Base-by-base conservation (phyloP, 2,329 filamentous ascomycete species). In the Cercospora sp. region DNA sequence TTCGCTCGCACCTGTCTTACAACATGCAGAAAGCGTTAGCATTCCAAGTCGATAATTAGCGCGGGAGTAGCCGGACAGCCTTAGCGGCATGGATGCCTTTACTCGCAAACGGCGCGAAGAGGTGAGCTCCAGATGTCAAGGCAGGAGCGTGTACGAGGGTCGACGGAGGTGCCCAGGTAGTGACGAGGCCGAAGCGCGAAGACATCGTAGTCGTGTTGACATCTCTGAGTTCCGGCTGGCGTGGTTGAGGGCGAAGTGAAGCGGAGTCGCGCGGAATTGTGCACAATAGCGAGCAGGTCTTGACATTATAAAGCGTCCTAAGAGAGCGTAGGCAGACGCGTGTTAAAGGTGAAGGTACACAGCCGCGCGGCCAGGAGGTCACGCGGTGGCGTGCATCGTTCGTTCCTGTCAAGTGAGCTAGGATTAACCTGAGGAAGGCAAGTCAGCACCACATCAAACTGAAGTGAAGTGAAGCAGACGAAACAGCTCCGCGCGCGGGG, bases 71-170 rank as follows among this genome's bases (percentile, higher is more conserved):
- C 53, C 26, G 53, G 12, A 58, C 10, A 28, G 16, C 30, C 7
- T 58, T 58, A 58, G 53, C 53, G 12, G 26, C 30, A 58, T 58
- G 13, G 18, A 34, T 58, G 28, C 53, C 26, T 58, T 58, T 58
- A 30, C 10, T 58, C 32, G 16, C 16, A 1, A 58, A 58, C 53
- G 30, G 30, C 26, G 16, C 21, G 26, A 30, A 18, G 24, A 58
- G 53, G 24, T 16, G 9, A 30, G 26, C 53, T 32, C 21, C 53
- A 58, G 53, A 32, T n/a, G 26, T 18, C 9, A 12, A 58, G 13
- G 30, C 53, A 58, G 6, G n/a, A 34, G 28, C 30, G 12, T 2
- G 2, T 3, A 16, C 9, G 45, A 9, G 12, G 18, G 3, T 10
- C 18, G 18, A 49, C 43, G 43, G 43, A 10, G 43, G 10, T 18